Evolutionary conservation across 139 green algal genomes (phyloP), one percentile per base, ranked within the genome.

Genomic region (Chlorella sp.): DNA sequence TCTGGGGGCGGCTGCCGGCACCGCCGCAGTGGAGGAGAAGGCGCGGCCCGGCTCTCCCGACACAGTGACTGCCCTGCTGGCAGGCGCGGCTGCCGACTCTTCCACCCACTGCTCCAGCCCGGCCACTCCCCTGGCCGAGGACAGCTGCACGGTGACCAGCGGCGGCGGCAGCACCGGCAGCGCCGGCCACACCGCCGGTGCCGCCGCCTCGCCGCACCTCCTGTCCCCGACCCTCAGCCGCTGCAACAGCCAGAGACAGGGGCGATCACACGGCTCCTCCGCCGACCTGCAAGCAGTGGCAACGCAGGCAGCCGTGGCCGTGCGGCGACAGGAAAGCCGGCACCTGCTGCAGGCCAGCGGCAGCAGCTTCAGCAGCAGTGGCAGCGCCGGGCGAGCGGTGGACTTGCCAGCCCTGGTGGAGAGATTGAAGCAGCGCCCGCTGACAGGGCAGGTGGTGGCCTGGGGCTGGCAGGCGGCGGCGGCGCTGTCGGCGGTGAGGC

Each of bases 401-500:
- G 87, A 90, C 61, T 14, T 90, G 3, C 39, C 53, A 9, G 40
- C 21, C 1, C 28, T 90, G 16, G 61, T 81, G 32, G 40, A 68
- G 37, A 78, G 78, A 0, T 61, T 90, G 7, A 81, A 71, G 87
- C 78, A 81, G 87, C 78, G 61, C 30, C 87, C 78, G 16, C 66
- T 90, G 37, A 86, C 64, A 2, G 80, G 87, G 34, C 89, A 92
- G 69, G 89, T 92, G 34, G 85, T 79, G 61, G 89, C 89, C 16
- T 92, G 85, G 84, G 89, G 80, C 28, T 92, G 89, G 89, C 76
- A 57, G 24, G 37, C 79, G 39, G 89, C 89, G 15, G 84, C 84
- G 2, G 26, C n/a, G 16, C 48, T 90, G 53, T 81, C 60, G 39
- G 28, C 64, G 3, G 22, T 64, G 36, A 36, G 76, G 14, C 66